Percentiles rank a stretch among this genome's conserved stretches.
Evolutionary conservation across 73 alveolate genomes (phyloP).

Genomic region (Diophrys appendiculata): DNA sequence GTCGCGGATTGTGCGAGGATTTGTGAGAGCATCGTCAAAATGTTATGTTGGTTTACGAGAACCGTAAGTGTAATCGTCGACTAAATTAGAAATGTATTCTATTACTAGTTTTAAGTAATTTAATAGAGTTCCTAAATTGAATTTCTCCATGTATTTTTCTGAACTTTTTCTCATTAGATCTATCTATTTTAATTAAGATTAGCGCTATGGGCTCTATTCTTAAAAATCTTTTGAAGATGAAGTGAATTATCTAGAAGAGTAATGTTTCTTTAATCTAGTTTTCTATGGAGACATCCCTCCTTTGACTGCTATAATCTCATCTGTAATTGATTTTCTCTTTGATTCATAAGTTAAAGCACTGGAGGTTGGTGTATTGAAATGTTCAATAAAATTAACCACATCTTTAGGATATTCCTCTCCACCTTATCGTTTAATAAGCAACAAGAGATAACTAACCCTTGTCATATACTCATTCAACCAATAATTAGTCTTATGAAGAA

Average conservation of each 20-base stretch:
- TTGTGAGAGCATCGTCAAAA: neutral
- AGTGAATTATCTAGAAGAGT: neutral
- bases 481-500: no score
- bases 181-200: no score
- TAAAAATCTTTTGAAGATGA: neutral
- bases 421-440: neutral
- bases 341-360: no score
- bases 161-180: neutral
- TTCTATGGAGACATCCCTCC: neutral
- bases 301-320: neutral
- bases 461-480: neutral
- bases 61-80: neutral
- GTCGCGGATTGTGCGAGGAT: neutral
- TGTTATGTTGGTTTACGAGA: neutral
- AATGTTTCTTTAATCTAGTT: neutral
- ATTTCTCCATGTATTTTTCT: neutral
- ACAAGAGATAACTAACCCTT: neutral
- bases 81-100: neutral
- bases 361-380: neutral
- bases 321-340: no score
- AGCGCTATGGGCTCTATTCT: neutral
- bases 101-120: no score
- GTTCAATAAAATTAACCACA: neutral
- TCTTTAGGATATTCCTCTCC: neutral
- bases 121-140: neutral